phyloP scores from a whole-genome alignment of 2,329 filamentous ascomycete species.

The Thelonectria discophora region DNA sequence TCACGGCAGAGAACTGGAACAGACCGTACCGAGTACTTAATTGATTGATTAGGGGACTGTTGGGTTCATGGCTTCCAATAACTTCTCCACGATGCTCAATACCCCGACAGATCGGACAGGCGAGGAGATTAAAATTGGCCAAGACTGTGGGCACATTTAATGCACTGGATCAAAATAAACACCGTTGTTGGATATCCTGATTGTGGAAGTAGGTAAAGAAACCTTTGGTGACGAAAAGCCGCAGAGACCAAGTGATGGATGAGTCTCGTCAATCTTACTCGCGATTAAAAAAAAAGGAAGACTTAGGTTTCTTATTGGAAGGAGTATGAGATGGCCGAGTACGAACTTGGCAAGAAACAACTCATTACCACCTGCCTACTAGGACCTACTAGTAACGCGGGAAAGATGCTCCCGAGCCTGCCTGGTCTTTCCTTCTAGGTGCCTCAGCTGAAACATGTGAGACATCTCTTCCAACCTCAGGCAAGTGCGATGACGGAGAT shows the following conservation, averaged over 20 bases:
- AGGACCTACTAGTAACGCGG: no score
- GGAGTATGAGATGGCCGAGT: no score
- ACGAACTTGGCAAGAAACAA: no score
- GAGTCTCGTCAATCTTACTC: background rate
- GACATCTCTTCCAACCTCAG: no score
- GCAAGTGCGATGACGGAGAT: no score
- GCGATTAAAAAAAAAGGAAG: no score
- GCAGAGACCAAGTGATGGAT: background rate
- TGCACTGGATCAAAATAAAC: conserved; percentile 12
- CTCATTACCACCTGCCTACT: no score
- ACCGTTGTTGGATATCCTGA: background rate
- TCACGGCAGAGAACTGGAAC: background rate
- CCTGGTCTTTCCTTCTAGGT: no score
- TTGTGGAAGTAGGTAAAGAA: conserved; percentile 4
- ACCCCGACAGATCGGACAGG: background rate
- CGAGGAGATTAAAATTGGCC: conserved; percentile 4
- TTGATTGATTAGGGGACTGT: background rate
- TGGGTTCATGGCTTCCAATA: conserved; percentile 4
- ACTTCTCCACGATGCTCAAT: background rate
- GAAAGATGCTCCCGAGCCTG: no score
- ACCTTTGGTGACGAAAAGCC: background rate
- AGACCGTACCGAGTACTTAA: conserved; percentile 19
- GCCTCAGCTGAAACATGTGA: no score
- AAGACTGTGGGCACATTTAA: background rate
- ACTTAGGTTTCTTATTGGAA: background rate